Percentiles rank a stretch among this genome's conserved stretches.
These are phyloP conservation scores for Sporisorium scitamineum DNA, from an alignment of 1,284 basidiomycete genomes.

Conservation along the genomic window DNA sequence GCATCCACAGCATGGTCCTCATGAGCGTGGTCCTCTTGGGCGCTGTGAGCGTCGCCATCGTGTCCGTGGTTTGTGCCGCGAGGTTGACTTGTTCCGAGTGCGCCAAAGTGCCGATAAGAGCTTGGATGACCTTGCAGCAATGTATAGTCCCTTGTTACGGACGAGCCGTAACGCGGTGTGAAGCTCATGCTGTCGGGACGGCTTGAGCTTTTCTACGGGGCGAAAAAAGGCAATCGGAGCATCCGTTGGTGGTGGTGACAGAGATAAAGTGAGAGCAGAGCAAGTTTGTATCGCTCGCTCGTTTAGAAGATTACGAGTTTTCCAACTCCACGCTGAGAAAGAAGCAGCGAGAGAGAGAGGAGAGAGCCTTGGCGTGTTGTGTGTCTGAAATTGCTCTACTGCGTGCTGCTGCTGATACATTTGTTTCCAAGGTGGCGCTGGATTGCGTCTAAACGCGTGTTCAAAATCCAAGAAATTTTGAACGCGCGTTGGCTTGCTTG, in stretches of 20 bases:
- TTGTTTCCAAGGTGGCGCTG: not conserved
- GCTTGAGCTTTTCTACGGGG: not conserved
- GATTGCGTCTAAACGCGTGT: not conserved
- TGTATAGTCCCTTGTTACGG: slow-evolving; percentile 49
- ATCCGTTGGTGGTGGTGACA: not conserved
- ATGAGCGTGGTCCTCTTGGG: slow-evolving; percentile 14
- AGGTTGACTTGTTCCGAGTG: slow-evolving; percentile 14
- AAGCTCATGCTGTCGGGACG: slow-evolving; percentile 34
- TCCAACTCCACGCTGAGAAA: too few relatives aligned
- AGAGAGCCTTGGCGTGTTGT: too few relatives aligned
- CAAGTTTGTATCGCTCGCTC: not conserved
- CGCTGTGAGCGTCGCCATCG: slow-evolving; percentile 7
- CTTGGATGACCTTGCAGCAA: slow-evolving; percentile 48
- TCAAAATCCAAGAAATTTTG: not conserved
- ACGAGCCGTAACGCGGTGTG: slow-evolving; percentile 51
- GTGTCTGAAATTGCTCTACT: not conserved
- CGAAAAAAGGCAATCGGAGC: not conserved
- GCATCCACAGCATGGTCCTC: slow-evolving; percentile 18
- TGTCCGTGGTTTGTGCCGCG: slow-evolving; percentile 4
- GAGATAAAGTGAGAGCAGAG: not conserved
- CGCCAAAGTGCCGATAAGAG: slow-evolving; percentile 48
- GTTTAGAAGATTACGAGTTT: slow-evolving; percentile 1
- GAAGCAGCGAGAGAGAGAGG: too few relatives aligned
- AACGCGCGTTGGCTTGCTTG: too few relatives aligned
- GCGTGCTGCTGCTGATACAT: not conserved